Base-by-base conservation (phyloP, 2,329 filamentous ascomycete species). In the Fonsecaea monophora region DNA sequence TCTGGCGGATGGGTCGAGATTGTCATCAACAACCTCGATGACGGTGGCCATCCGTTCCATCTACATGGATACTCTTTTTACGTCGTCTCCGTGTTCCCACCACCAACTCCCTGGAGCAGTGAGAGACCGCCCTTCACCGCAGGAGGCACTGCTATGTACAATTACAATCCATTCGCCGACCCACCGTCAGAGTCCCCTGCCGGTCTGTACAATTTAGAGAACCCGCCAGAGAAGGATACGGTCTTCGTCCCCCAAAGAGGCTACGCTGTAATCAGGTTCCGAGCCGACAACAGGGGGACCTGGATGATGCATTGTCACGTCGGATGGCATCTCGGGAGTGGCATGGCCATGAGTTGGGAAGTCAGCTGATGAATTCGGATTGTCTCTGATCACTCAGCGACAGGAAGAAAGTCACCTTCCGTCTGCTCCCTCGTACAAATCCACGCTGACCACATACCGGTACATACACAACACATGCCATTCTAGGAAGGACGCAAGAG, bases 1-100 rank as follows among this genome's bases (percentile, higher is more conserved):
- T 45, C 55, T 15, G 32, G 21, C 18, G 60, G 55, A 12, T 85
- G 83, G 82, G 74, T 79, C 13, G 77, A 79, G 21, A 68, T 79
- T 18, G 72, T 79, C 4, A 75, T 79, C 66, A 78, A 79, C 68
- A 78, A 79, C 62, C 68, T 74, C 55, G 75, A 79, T 61, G 66
- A 69, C 60, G 77, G 77, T 55, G 71, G 78, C 38, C 82, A 84
- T 69, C 81, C 82, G 0, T 82, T 83, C 73, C 83, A 85, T 74
- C 75, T 85, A 12, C 83, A 85, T 74, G 83, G 83, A 4, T 82
- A 85, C 72, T 79, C 84, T 63, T 85, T 85, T 74, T 82, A 78
- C 70, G 73, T 84, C 12, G 70, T 85, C 8, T 74, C 77, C 1
- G 40, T 64, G n/a, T 64, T 64, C 35, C 56, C 56, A 32, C 30